Base-by-base conservation (phyloP, 169 alveolate genomes). In the Cryptosporidium parvum region DNA sequence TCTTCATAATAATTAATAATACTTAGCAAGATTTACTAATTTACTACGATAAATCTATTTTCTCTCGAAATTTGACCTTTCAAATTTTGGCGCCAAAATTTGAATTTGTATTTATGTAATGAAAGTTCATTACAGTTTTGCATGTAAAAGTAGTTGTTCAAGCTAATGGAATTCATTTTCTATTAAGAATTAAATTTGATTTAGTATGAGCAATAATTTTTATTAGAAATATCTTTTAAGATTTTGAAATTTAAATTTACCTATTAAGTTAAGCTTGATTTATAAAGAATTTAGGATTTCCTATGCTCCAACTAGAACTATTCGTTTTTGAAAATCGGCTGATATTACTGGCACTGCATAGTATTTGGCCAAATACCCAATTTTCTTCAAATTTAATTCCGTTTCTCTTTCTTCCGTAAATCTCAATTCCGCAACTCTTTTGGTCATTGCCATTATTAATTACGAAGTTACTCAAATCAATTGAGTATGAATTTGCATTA, bases 331-430 rank as follows among this genome's bases (percentile, higher is more conserved):
- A 23, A 2, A 80, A 61, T 39, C 44, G 35, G 42, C n/a, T 39
- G 12, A 80, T 44, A 26, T 31, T 33, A 10, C 56, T 45, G 9
- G 69, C 52, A 7, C 62, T 65, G 18, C 89, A 80, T n/a, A 80
- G 31, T 21, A 37, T 65, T 62, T 59, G 73, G 5, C 89, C 89
- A 65, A 80, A 80, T 62, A 62, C 42, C 89, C 89, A 80, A 9
- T 42, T 35, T 42, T 80, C 89, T 23, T 44, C 31, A 80, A 44
- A 65, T 42, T 44, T n/a, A 44, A 44, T 42, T 21, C 29, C 56
- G 10, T 18, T 35, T 18, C 10, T 29, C 51, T 31, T 80, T 42
- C 52, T 48, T 65, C 80, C 73, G 39, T 62, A 80, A 37, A 80
- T 44, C 23, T 80, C 75, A 23, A 80, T 42, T 23, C 3, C 29